A percentile compares a stretch with the other conserved stretches of the same genome.
Evolutionary conservation across 257 asterid genomes (phyloP).

Genomic region (Nyctanthes arbortristis): DNA sequence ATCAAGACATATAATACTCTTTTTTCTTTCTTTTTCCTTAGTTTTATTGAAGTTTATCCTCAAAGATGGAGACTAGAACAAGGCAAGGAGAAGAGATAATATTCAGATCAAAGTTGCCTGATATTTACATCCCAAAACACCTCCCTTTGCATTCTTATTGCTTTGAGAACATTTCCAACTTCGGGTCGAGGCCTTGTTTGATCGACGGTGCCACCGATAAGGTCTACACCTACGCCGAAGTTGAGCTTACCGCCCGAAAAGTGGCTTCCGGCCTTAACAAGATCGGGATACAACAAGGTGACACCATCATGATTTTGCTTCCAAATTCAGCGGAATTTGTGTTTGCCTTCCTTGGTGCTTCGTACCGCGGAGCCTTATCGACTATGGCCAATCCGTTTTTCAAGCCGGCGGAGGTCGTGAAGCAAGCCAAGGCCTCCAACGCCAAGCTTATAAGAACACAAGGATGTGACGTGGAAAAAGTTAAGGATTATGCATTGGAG

Average conservation of each 20-base stretch:
- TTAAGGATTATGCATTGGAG: conserved; percentile 45
- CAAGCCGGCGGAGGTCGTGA: conserved; percentile 65
- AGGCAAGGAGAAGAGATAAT: conserved; percentile 42
- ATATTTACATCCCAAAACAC: conserved; percentile 70
- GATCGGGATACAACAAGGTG: conserved; percentile 65
- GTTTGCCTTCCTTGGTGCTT: conserved; percentile 80
- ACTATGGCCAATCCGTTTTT: conserved; percentile 91
- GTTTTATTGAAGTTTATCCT: neutral
- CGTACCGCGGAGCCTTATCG: conserved; percentile 64
- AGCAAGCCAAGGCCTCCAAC: conserved; percentile 70
- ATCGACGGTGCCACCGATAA: conserved; percentile 68
- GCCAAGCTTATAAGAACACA: conserved; percentile 65
- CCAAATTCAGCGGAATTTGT: conserved; percentile 84
- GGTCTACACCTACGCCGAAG: conserved; percentile 57
- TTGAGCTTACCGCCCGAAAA: conserved; percentile 47
- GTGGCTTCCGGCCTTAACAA: conserved; percentile 63
- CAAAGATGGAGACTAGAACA: conserved; percentile 39
- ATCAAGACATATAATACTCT: neutral
- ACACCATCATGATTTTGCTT: conserved; percentile 78
- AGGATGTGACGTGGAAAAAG: conserved; percentile 50
- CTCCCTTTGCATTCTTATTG: conserved; percentile 77
- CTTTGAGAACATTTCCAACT: conserved; percentile 56
- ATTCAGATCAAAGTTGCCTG: conserved; percentile 82
- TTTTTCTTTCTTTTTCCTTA: neutral
- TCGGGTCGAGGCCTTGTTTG: conserved; percentile 50